Base-by-base conservation (phyloP, 1,284 basidiomycete genomes). In the Erythrobasidium hasegawianum region DNA sequence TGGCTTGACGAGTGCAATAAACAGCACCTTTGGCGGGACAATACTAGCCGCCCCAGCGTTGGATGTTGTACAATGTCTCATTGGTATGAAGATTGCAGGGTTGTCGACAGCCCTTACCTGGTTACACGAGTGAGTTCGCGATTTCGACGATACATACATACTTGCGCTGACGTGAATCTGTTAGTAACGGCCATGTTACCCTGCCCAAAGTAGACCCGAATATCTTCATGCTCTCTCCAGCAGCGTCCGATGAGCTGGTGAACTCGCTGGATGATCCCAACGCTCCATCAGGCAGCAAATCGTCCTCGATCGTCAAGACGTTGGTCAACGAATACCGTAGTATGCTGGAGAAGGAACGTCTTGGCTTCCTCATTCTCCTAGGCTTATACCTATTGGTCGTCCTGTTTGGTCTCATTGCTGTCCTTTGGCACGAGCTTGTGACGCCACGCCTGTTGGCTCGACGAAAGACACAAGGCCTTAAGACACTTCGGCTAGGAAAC, bases 71-170 rank as follows among this genome's bases (percentile, higher is more conserved):
- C 83, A 82, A 72, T 98, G 95, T 76, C 82, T 97, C 72, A 82
- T 97, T 70, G 93, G 94, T 3, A 84, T 83, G 67, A 98, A 98
- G 76, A 86, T 97, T 54, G 81, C 85, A 64, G 88, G 86, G 7
- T 82, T 98, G 72, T 89, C 94, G 77, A 83, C 85, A 20, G 93
- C 89, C 8, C 81, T 97, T 56, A 96, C 90, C 0, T 97, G 95
- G 84, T 81, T 97, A 68, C 87, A 94, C 73, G 81, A 92, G 61
- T 64, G 29, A 18, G 54, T 57, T 5, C 18, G 2, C 26, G n/a
- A n/a, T n/a, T n/a, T n/a, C n/a, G 14, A 18, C n/a, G 18, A 2
- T 13, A 18, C n/a, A 2, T 16, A 3, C n/a, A 11, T 27, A 16
- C 2, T 16, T 29, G 20, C 4, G 9, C 41, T 33, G 27, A 27